Percentiles rank a stretch among this genome's conserved stretches.
phyloP scores from a whole-genome alignment of 768 basidiomycete genomes.

The Daedaleopsis sinensis region DNA sequence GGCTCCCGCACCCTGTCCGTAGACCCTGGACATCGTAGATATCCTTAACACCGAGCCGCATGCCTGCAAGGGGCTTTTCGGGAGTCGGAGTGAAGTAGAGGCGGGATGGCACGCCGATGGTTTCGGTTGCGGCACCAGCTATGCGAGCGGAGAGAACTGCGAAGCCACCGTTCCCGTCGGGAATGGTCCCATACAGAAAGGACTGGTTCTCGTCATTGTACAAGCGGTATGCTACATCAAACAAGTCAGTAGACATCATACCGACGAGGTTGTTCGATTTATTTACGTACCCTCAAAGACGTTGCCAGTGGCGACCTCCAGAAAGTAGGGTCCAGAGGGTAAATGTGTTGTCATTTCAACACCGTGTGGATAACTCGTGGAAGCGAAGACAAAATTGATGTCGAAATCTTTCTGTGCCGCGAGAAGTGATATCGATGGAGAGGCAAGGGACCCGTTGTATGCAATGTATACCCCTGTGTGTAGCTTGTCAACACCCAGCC shows the following conservation, averaged over 20 bases:
- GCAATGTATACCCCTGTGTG: conserved; percentile 25
- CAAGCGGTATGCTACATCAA: conserved; percentile 37
- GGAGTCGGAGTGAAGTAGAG: conserved; percentile 38
- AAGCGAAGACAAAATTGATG: conserved; percentile 21
- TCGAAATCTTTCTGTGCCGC: conserved; percentile 9
- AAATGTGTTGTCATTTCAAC: conserved; percentile 17
- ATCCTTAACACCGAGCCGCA: conserved; percentile 54
- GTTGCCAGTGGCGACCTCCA: conserved; percentile 25
- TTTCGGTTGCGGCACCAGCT: conserved; percentile 28
- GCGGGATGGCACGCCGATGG: conserved; percentile 54
- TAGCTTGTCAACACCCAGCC: background rate
- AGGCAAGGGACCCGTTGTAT: conserved; percentile 18
- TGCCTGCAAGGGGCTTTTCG: conserved; percentile 42
- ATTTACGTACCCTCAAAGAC: conserved; percentile 29
- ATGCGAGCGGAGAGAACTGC: conserved; percentile 26
- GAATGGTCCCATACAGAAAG: conserved; percentile 47
- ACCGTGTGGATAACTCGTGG: conserved; percentile 14
- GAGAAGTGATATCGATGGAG: conserved; percentile 11
- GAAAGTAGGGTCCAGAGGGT: conserved; percentile 31
- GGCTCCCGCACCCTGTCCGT: conserved; percentile 40
- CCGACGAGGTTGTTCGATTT: background rate
- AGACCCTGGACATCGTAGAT: conserved; percentile 43
- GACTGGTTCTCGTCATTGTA: conserved; percentile 46
- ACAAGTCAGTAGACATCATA: background rate
- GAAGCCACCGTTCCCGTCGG: conserved; percentile 37